These are phyloP conservation scores for Dictyostelium discoideum DNA, from an alignment of 78 protist genomes.

Conservation along the genomic window dicty_2.7 NC_007089.4:2933001-2933500, in stretches of 20 bases:
- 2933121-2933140: background rate
- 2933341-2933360: background rate
- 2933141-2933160: background rate
- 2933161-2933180: background rate
- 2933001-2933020: too few species aligned
- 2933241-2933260: background rate
- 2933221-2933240: background rate
- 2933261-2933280: background rate
- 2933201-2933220: background rate
- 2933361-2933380: background rate
- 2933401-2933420: background rate
- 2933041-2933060: too few species aligned
- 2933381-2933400: background rate
- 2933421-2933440: background rate
- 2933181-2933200: background rate
- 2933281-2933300: too few species aligned
- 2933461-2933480: background rate
- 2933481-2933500: background rate
- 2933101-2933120: background rate
- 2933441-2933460: background rate
- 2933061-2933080: background rate
- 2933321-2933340: background rate
- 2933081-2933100: background rate
- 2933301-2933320: too few species aligned
- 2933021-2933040: too few species aligned